Base-by-base conservation (phyloP, 805 yeast genomes). In the Ogataea nitratoaversa region DNA sequence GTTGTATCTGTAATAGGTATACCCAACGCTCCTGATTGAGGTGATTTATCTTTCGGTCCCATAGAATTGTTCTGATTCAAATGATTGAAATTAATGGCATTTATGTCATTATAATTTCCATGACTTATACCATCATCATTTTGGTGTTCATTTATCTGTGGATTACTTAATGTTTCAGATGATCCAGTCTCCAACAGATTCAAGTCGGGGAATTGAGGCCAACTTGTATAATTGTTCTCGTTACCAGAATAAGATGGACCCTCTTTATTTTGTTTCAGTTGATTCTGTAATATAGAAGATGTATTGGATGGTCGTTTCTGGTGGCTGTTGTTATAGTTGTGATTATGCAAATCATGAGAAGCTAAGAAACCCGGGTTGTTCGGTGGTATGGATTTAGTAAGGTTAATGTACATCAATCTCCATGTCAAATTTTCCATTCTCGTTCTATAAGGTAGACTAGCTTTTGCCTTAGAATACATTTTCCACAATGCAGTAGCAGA, bases 391-490 rank as follows among this genome's bases (percentile, higher is more conserved):
- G n/a, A n/a, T 43, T 35, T 51, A 38, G 45, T 47, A 28, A 57
- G 38, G 43, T 64, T 71, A 49, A 82, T 66, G 32, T 72, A 76
- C 90, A 88, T 82, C 78, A 88, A 73, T 43, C 96, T 67, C 96
- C 96, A 88, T 8, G 95, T 80, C 40, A 88, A 62, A 57, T 89
- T 89, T 54, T 84, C 87, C 80, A 89, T 83, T 37, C 96, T 67
- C 20, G 78, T 73, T 40, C 76, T 74, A 58, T 85, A 79, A 1
- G 95, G 95, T 30, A 89, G 63, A 11, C 82, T 71, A 9, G 85
- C 80, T 48, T 77, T 78, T 13, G 95, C 95, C 48, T 74, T 76
- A 37, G 82, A 70, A 62, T 89, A 89, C 82, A 89, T 75, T 54
- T 79, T 79, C 95, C 95, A 89, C 18, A 87, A 62, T 5, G 78